Evolutionary conservation across 805 yeast genomes (phyloP).

Genomic region (Starmerella etchellsii): DNA sequence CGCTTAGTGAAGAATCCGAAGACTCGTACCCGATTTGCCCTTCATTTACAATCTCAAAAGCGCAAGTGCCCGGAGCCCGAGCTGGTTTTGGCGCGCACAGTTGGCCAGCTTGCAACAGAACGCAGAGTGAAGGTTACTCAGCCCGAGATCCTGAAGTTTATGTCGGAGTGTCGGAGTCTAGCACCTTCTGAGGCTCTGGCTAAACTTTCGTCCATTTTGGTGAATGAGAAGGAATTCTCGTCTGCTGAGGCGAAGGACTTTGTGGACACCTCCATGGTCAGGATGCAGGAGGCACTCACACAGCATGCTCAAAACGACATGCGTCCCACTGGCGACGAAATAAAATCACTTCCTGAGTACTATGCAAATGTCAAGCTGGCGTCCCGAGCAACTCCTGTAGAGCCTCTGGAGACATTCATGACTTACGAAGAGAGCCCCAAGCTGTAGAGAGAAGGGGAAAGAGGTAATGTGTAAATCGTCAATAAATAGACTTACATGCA

Average conservation of each 20-base stretch:
- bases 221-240: conserved; percentile 17
- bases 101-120: conserved; percentile 25
- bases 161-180: conserved; percentile 14
- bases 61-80: conserved; percentile 24
- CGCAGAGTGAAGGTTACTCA: conserved; percentile 16
- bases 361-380: conserved; percentile 7
- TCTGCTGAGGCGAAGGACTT: conserved; percentile 23
- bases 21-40: conserved; percentile 34
- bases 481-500: no score
- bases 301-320: not conserved
- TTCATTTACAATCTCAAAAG: conserved; percentile 50
- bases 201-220: conserved; percentile 6
- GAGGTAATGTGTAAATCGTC: no score
- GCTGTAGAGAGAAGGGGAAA: not conserved
- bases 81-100: conserved; percentile 20
- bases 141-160: conserved; percentile 11
- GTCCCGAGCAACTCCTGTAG: conserved; percentile 7
- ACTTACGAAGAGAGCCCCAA: conserved; percentile 11
- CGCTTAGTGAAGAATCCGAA: conserved; percentile 32
- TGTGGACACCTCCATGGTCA: conserved; percentile 15
- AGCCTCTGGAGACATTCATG: conserved; percentile 1
- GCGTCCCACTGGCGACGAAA: conserved; percentile 4
- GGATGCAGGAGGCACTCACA: conserved; percentile 1
- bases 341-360: conserved; percentile 7
- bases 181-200: conserved; percentile 14